Evolutionary conservation across 805 yeast species (phyloP).

Genomic region (Sugiyamaella qingdaonensis): DNA sequence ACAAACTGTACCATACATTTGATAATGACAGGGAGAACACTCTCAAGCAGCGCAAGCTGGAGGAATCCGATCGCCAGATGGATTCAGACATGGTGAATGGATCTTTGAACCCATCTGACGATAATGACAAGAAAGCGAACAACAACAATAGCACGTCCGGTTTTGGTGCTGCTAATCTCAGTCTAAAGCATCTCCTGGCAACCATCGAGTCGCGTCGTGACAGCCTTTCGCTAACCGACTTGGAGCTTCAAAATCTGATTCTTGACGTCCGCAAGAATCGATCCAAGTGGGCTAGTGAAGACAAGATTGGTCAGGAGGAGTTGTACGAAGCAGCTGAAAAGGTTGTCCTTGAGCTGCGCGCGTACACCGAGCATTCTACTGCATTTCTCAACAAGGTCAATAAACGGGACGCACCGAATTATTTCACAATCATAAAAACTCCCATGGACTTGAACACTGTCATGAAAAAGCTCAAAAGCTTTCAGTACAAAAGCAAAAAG

Average conservation of each 20-base stretch:
- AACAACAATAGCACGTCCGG: constrained; percentile 35
- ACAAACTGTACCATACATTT: constrained; percentile 60
- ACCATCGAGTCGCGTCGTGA: constrained; percentile 78
- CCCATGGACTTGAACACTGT: constrained; percentile 98
- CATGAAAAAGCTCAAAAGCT: constrained; percentile 76
- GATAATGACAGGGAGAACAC: constrained; percentile 70
- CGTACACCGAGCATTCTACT: constrained; percentile 93
- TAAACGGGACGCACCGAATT: constrained; percentile 96
- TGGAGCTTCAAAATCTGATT: constrained; percentile 76
- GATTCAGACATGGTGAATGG: constrained; percentile 26
- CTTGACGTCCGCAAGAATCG: constrained; percentile 92
- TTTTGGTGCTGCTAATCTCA: constrained; percentile 70
- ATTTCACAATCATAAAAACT: constrained; percentile 78
- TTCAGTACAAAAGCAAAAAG: constrained; percentile 77
- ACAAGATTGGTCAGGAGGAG: constrained; percentile 94
- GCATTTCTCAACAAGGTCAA: constrained; percentile 95
- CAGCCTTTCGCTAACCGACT: constrained; percentile 65
- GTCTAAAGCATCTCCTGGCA: constrained; percentile 73
- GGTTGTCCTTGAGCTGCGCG: constrained; percentile 83
- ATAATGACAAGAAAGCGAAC: constrained; percentile 6
- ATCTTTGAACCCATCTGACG: constrained; percentile 19
- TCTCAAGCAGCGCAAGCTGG: constrained; percentile 68
- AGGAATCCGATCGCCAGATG: constrained; percentile 72
- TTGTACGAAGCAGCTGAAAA: constrained; percentile 96
- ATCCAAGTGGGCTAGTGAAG: constrained; percentile 97